Conservation (phyloP, 2,329 filamentous ascomycete genomes). For the Colletotrichum coccodes region DNA sequence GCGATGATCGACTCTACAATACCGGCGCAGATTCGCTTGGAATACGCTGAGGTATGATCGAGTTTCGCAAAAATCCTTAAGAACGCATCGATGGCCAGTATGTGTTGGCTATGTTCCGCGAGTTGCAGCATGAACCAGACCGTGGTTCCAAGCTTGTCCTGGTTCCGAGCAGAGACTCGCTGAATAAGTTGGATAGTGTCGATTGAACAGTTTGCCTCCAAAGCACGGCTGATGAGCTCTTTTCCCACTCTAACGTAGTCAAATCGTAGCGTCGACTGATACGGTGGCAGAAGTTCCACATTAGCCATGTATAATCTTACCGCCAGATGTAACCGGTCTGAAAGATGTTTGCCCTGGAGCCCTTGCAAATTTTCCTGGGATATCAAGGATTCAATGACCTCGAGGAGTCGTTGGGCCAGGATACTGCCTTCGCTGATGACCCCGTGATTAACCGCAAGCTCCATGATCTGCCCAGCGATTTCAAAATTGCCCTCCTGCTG, state of each 20-base stretch:
- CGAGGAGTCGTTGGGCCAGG: conserved; percentile 10
- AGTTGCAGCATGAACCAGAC: conserved; percentile 24
- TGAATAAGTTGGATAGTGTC: conserved; percentile 1
- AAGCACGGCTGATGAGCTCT: neutral
- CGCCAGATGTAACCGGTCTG: conserved; percentile 2
- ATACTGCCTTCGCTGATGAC: neutral
- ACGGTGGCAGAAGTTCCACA: neutral
- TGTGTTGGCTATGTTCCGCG: neutral
- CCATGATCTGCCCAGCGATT: conserved; percentile 23
- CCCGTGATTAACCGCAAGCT: conserved; percentile 9
- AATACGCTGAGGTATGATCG: neutral
- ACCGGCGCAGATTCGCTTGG: conserved; percentile 2
- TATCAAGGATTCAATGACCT: conserved; percentile 12
- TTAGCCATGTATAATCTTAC: conserved; percentile 20
- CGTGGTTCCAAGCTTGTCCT: neutral
- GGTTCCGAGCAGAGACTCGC: neutral
- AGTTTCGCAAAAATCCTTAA: conserved; percentile 2
- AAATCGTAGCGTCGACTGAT: neutral
- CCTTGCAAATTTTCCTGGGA: neutral
- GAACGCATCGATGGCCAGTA: conserved; percentile 29
- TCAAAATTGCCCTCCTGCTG: conserved; percentile 12
- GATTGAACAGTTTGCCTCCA: neutral
- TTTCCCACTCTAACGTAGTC: conserved; percentile 17
- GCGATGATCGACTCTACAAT: conserved; percentile 13
- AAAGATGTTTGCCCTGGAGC: neutral